phyloP scores from a whole-genome alignment of 2,329 filamentous ascomycete species.

The Fusarium illudens region DNA sequence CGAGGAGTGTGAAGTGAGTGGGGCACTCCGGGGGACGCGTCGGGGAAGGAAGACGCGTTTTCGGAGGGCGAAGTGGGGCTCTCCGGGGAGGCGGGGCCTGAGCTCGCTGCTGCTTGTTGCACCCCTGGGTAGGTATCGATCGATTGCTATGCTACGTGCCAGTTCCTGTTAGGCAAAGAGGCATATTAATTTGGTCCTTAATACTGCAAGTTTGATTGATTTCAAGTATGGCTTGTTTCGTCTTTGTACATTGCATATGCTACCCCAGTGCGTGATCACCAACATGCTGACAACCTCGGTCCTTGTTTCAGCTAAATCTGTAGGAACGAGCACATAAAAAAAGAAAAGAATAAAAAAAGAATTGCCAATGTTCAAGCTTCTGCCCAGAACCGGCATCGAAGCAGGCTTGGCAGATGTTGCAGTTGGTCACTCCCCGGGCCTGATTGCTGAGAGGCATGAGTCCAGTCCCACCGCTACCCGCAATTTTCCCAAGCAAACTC shows the following conservation, averaged over 20 bases:
- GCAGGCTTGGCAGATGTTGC: neutral
- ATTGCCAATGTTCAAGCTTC: neutral
- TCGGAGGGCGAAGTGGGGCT: conserved; percentile 22
- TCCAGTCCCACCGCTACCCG: conserved; percentile 4
- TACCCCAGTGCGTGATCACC: neutral
- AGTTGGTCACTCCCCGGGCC: neutral
- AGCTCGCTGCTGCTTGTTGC: neutral
- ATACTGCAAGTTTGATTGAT: neutral
- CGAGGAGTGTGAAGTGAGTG: conserved; percentile 23
- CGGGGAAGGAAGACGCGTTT: conserved; percentile 32
- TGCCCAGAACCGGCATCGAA: neutral
- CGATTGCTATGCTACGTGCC: neutral
- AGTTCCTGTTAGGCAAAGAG: neutral
- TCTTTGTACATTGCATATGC: neutral
- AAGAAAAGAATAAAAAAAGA: neutral
- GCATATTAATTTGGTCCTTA: neutral
- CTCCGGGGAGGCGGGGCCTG: conserved; percentile 20
- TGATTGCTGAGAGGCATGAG: neutral
- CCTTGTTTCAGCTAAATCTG: neutral
- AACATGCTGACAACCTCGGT: neutral
- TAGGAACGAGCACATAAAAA: neutral
- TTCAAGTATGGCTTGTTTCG: neutral
- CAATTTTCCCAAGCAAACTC: neutral
- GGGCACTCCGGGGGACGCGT: conserved; percentile 33
- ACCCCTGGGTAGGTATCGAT: neutral